phyloP scores from a whole-genome alignment of 1,139 yeast genomes.

The Pichia sp. region DNA sequence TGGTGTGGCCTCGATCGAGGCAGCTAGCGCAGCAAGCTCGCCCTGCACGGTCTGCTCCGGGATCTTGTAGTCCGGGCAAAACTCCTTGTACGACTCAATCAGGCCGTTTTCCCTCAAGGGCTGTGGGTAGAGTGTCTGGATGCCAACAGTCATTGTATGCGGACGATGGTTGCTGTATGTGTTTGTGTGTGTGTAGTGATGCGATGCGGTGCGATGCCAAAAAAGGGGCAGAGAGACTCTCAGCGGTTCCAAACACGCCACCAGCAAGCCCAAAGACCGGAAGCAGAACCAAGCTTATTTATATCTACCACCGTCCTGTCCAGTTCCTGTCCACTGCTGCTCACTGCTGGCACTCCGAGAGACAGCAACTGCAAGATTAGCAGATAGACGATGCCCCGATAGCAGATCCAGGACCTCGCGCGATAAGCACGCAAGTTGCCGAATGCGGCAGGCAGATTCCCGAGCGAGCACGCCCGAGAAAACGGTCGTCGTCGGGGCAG shows the following conservation, averaged over 20 bases:
- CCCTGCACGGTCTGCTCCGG: conserved; percentile 30
- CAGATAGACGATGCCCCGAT: no score
- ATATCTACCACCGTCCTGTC: no score
- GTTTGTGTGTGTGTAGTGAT: not conserved
- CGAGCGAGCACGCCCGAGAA: conserved; percentile 5
- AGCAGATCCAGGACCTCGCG: no score
- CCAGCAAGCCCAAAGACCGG: no score
- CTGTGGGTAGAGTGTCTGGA: conserved; percentile 20
- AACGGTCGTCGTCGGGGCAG: not conserved
- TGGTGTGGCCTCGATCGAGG: conserved; percentile 28
- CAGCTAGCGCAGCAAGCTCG: conserved; percentile 28
- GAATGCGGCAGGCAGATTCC: not conserved
- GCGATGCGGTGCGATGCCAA: not conserved
- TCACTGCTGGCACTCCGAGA: no score
- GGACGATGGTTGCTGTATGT: not conserved
- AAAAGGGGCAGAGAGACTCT: no score
- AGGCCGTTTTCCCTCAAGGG: conserved; percentile 24
- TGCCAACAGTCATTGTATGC: conserved; percentile 17
- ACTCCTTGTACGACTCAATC: conserved; percentile 25
- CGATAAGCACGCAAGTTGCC: conserved; percentile 1
- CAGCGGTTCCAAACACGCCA: no score
- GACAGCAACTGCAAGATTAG: no score
- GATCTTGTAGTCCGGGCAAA: conserved; percentile 24
- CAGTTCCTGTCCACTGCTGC: no score
- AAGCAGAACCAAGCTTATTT: no score